Conservation (phyloP, 106 monocot species). For the Ottelia alismoides region DNA sequence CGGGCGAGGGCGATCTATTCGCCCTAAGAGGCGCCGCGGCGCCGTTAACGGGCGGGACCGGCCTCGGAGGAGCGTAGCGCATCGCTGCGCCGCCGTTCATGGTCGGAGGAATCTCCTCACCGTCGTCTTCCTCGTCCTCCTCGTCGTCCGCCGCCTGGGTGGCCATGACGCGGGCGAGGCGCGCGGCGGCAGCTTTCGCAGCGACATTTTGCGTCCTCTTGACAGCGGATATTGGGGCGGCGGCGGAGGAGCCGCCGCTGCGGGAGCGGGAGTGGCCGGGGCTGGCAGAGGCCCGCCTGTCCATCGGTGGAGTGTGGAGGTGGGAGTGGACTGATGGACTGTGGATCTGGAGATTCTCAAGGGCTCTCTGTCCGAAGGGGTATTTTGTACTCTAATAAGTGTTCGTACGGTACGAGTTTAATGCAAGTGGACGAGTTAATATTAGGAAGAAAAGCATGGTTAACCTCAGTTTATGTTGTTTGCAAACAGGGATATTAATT, state of each 20-base stretch:
- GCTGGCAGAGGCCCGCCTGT: slow-evolving; percentile 4
- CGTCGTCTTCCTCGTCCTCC: slow-evolving; percentile 3
- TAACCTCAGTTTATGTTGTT: too few species aligned
- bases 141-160: slow-evolving; percentile 1
- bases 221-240: not conserved
- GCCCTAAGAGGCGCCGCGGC: not conserved
- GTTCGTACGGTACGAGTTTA: too few species aligned
- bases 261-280: not conserved
- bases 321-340: too few species aligned
- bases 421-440: too few species aligned
- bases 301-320: too few species aligned
- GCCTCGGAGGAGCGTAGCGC: not conserved
- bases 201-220: slow-evolving; percentile 7
- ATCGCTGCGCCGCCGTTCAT: not conserved
- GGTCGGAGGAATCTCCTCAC: not conserved
- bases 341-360: too few species aligned
- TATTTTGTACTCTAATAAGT: too few species aligned
- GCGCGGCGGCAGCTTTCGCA: slow-evolving; percentile 2
- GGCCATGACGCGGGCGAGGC: slow-evolving; percentile 8
- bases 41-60: not conserved
- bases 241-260: not conserved
- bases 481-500: too few species aligned
- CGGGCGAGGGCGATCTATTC: not conserved
- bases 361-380: too few species aligned
- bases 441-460: too few species aligned